Conservation (phyloP, 208 protist species). For the Crithidia mellificae region DNA sequence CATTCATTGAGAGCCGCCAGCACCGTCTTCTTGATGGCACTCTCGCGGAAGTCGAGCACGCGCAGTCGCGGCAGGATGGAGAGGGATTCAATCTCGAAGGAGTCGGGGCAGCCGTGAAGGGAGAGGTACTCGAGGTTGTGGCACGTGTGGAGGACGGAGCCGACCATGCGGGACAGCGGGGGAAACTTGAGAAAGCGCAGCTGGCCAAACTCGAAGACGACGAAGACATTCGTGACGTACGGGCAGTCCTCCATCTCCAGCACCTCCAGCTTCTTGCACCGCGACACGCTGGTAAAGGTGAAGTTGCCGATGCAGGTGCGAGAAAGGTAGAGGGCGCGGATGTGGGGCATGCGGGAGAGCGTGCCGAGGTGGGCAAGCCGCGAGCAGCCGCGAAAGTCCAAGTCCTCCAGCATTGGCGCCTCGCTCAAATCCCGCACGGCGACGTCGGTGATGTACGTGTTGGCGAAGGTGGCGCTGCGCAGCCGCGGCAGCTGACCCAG, state of each 20-base stretch:
- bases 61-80: conserved; percentile 23
- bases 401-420: conserved; percentile 33
- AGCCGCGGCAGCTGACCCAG: conserved; percentile 20
- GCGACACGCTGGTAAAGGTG: conserved; percentile 41
- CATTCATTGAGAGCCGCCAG: conserved; percentile 19
- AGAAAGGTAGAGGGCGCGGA: conserved; percentile 49
- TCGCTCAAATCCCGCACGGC: conserved; percentile 20
- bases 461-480: conserved; percentile 23
- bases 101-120: conserved; percentile 35
- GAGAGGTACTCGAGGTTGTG: conserved; percentile 37
- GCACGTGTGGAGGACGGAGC: conserved; percentile 41
- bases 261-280: conserved; percentile 42
- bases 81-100: conserved; percentile 30
- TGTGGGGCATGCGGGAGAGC: conserved; percentile 34
- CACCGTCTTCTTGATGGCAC: conserved; percentile 23
- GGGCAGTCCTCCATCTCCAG: conserved; percentile 49
- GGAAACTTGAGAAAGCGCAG: conserved; percentile 37
- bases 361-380: conserved; percentile 34
- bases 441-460: conserved; percentile 25
- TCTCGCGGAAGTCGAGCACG: conserved; percentile 34
- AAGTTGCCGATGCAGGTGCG: conserved; percentile 48
- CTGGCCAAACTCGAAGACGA: conserved; percentile 36
- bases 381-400: conserved; percentile 39
- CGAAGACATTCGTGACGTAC: conserved; percentile 37
- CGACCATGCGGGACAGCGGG: conserved; percentile 34